These are phyloP conservation scores for Leccinum rimulosum DNA, from an alignment of 768 basidiomycete genomes.

Conservation along the genomic window DNA sequence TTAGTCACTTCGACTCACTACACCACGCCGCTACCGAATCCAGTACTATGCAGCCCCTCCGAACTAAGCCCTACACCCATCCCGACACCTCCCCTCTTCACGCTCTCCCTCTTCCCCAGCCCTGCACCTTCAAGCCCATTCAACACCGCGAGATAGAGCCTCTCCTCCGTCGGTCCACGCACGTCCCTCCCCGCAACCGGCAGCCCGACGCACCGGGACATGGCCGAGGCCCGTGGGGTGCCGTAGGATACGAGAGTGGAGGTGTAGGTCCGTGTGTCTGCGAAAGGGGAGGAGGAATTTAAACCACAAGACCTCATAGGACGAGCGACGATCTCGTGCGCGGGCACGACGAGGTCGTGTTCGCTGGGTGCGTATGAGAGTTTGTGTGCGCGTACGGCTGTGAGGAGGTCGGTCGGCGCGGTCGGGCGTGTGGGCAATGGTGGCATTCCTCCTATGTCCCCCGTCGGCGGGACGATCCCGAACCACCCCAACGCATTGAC, in stretches of 20 bases:
- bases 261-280: constrained; percentile 53
- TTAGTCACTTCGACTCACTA: no score
- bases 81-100: constrained; percentile 38
- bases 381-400: constrained; percentile 65
- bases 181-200: constrained; percentile 58
- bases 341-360: constrained; percentile 82
- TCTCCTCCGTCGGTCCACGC: constrained; percentile 57
- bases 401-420: constrained; percentile 72
- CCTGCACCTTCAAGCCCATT: constrained; percentile 51
- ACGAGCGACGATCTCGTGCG: constrained; percentile 72
- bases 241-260: constrained; percentile 63
- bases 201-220: constrained; percentile 88
- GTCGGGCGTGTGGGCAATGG: constrained; percentile 41
- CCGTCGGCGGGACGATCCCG: constrained; percentile 12
- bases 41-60: constrained; percentile 19
- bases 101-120: constrained; percentile 39
- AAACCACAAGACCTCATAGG: no score
- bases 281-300: neutral
- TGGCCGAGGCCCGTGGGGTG: constrained; percentile 60
- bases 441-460: constrained; percentile 29
- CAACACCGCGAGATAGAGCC: constrained; percentile 64
- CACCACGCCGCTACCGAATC: neutral
- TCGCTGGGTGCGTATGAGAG: constrained; percentile 69
- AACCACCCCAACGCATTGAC: constrained; percentile 46
- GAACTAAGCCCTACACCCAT: constrained; percentile 41